Evolutionary conservation across 352 stramenopile genomes (phyloP).

Genomic region (Phytophthora parvispora): DNA sequence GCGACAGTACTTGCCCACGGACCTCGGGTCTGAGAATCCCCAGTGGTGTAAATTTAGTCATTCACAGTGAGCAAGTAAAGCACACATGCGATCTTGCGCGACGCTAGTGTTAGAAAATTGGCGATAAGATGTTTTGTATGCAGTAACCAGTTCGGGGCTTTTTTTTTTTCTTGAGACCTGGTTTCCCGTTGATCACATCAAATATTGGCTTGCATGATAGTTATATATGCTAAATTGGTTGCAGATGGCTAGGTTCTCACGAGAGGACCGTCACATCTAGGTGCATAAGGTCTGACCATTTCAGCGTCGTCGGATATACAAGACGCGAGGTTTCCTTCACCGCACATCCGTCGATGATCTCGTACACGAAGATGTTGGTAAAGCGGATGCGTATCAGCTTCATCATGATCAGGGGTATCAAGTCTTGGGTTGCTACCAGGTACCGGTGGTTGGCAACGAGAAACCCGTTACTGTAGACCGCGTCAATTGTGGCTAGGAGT

Average conservation of each 20-base stretch:
- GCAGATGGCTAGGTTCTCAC: conserved; percentile 8
- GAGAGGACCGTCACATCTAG: conserved; percentile 33
- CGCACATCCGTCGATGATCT: conserved; percentile 34
- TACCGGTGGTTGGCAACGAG: conserved; percentile 52
- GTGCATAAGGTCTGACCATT: conserved; percentile 34
- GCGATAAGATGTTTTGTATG: too few species aligned
- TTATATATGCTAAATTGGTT: too few species aligned
- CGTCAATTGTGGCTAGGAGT: conserved; percentile 44
- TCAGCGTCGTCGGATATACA: conserved; percentile 40
- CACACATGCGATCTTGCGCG: too few species aligned
- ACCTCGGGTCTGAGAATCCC: background rate
- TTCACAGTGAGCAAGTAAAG: too few species aligned
- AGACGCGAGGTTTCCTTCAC: conserved; percentile 41
- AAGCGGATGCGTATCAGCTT: conserved; percentile 47
- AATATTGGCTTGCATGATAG: background rate
- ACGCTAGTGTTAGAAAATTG: too few species aligned
- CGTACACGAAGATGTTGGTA: conserved; percentile 52
- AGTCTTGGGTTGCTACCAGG: conserved; percentile 44
- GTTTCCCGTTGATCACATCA: too few species aligned
- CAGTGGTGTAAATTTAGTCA: background rate
- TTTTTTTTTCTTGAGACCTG: too few species aligned
- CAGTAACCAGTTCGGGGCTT: too few species aligned
- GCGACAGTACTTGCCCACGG: background rate
- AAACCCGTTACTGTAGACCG: conserved; percentile 54
- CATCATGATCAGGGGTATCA: conserved; percentile 48